Evolutionary conservation across 2,329 filamentous ascomycete species (phyloP), one percentile per base, ranked within the genome.

Genomic region (Aspergillus sp.): DNA sequence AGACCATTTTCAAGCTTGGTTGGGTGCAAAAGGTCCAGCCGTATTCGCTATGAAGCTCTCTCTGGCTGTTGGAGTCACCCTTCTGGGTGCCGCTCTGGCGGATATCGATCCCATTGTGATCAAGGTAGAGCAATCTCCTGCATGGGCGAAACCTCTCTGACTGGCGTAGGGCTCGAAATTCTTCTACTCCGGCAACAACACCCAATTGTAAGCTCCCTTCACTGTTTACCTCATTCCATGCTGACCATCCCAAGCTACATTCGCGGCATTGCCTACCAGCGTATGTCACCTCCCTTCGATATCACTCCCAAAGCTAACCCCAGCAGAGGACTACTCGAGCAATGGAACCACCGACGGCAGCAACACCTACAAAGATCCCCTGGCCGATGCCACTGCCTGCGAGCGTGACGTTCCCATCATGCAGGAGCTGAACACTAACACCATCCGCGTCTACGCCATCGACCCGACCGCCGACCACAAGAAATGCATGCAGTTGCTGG

Each of bases 211-310:
- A 11, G 64, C 54, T 18, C 12, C 14, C 12, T 18, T n/a, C 2
- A 36, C 16, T 16, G 12, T 2, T 11, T 12, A 5, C 1, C 26
- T 52, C 3, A 26, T 11, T 24, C 32, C 11, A 22, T 12, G 29
- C 63, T 66, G 29, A 66, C 59, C 7, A 14, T 32, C 16, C n/a
- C 16, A 24, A 66, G 64, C 80, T 96, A 87, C 82, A 91, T 97
- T 77, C 90, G 89, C 78, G 94, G 94, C 79, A 83, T 98, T 69
- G 94, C 94, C 67, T 98, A 98, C 80, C 94, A 98, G 82, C 87
- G 63, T 65, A 54, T 47, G 63, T 29, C 18, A 11, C 26, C 24
- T 39, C 4, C 6, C 42, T 5, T 22, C 18, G 5, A 31, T 12
- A 14, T 9, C 4, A 11, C 16, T 0, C 6, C 20, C 12, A n/a